Conservation (phyloP, 495 filamentous ascomycete genomes). For the Annulohypoxylon nitens region DNA sequence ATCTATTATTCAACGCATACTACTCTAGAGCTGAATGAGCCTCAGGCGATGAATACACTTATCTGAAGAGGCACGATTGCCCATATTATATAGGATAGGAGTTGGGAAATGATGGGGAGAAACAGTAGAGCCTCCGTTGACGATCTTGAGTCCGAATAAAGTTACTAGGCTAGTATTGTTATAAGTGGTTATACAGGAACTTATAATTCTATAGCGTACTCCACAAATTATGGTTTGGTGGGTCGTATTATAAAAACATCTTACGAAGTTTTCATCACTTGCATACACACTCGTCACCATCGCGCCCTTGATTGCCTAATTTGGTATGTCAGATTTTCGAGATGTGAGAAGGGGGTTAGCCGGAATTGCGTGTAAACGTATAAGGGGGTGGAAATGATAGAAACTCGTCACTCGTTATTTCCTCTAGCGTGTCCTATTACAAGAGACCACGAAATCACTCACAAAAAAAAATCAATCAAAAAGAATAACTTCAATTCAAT, state of each 20-base stretch:
- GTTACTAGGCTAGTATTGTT: neutral
- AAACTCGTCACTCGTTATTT: too few relatives aligned
- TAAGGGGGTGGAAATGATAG: neutral
- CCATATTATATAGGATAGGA: neutral
- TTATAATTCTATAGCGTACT: neutral
- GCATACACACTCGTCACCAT: neutral
- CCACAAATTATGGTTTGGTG: neutral
- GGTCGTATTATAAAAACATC: neutral
- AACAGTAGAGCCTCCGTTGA: neutral
- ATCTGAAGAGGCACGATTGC: too few relatives aligned
- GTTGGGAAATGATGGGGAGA: too few relatives aligned
- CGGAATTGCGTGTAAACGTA: neutral
- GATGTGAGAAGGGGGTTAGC: neutral
- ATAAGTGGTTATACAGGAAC: neutral
- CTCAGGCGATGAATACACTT: too few relatives aligned
- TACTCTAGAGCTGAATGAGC: too few relatives aligned
- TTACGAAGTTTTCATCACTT: neutral
- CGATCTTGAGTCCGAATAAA: neutral
- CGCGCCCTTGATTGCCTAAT: neutral
- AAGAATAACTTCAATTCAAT: constrained; percentile 25
- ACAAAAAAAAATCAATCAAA: neutral
- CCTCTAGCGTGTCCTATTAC: neutral
- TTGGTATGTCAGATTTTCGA: neutral
- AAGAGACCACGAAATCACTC: neutral
- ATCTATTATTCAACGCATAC: too few relatives aligned